phyloP scores from a whole-genome alignment of 148 eudicot species.

The Spergularia marina region DNA sequence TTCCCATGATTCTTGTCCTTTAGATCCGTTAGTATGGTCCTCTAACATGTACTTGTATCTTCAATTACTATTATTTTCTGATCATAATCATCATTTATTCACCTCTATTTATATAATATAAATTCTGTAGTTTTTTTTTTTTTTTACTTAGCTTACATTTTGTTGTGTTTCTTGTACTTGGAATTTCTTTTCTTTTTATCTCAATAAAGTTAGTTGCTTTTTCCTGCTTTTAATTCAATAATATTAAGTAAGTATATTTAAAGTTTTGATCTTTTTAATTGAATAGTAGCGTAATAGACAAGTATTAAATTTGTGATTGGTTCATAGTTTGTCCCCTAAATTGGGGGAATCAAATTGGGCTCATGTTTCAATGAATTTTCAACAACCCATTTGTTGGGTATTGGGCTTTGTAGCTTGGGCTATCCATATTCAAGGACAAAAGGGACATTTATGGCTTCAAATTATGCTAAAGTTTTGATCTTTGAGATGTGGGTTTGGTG shows the following conservation, averaged over 20 bases:
- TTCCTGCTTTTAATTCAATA: slow-evolving; percentile 15
- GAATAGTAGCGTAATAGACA: neutral
- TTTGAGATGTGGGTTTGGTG: slow-evolving; percentile 28
- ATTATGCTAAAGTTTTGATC: slow-evolving; percentile 24
- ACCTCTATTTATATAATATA: no score
- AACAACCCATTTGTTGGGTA: slow-evolving; percentile 32
- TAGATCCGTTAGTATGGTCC: slow-evolving; percentile 30
- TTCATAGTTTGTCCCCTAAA: slow-evolving; percentile 26
- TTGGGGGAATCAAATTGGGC: slow-evolving; percentile 29
- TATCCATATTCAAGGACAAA: slow-evolving; percentile 11
- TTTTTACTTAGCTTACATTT: neutral
- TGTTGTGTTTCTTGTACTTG: neutral
- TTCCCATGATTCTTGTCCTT: slow-evolving; percentile 33
- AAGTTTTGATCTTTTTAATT: slow-evolving; percentile 26
- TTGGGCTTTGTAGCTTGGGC: slow-evolving; percentile 29
- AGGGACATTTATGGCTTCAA: slow-evolving; percentile 13
- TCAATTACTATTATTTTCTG: slow-evolving; percentile 23
- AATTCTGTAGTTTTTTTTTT: neutral
- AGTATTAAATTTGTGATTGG: slow-evolving; percentile 22
- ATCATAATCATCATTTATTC: slow-evolving; percentile 18
- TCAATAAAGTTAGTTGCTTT: neutral
- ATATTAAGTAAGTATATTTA: neutral
- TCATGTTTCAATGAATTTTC: slow-evolving; percentile 33
- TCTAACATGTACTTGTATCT: slow-evolving; percentile 4
- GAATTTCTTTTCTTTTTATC: neutral